Conservation (phyloP, 345 rosid species). For the Mangifera indica region DNA sequence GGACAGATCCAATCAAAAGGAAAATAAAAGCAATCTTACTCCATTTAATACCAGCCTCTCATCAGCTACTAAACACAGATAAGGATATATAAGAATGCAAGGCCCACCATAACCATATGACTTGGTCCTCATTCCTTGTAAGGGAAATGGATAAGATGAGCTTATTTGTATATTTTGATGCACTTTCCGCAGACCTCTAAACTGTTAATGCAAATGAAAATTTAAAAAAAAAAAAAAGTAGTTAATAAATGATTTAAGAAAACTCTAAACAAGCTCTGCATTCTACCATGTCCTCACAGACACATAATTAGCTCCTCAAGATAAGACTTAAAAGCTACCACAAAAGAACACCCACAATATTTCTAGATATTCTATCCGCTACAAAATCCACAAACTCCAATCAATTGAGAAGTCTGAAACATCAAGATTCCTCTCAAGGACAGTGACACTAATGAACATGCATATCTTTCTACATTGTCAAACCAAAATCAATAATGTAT, state of each 20-base stretch:
- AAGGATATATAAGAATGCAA: constrained; percentile 17
- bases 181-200: neutral
- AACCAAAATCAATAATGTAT: neutral
- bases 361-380: neutral
- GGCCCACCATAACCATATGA: constrained; percentile 24
- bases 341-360: constrained; percentile 10
- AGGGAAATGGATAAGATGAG: constrained; percentile 9
- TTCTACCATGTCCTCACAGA: neutral
- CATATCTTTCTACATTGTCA: neutral
- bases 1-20: neutral
- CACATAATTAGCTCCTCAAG: neutral
- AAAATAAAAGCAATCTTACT: constrained; percentile 13
- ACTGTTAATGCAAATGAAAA: neutral
- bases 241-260: neutral
- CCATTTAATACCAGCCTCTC: constrained; percentile 22
- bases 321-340: constrained; percentile 5
- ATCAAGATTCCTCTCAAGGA: neutral
- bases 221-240: neutral
- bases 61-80: constrained; percentile 21
- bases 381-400: neutral
- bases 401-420: neutral
- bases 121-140: constrained; percentile 9
- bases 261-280: constrained; percentile 3
- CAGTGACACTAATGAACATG: neutral
- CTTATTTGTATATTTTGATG: neutral